These are phyloP conservation scores for Fusarium chlamydosporum DNA, from an alignment of 2,329 filamentous ascomycete species.

Conservation along the genomic window DNA sequence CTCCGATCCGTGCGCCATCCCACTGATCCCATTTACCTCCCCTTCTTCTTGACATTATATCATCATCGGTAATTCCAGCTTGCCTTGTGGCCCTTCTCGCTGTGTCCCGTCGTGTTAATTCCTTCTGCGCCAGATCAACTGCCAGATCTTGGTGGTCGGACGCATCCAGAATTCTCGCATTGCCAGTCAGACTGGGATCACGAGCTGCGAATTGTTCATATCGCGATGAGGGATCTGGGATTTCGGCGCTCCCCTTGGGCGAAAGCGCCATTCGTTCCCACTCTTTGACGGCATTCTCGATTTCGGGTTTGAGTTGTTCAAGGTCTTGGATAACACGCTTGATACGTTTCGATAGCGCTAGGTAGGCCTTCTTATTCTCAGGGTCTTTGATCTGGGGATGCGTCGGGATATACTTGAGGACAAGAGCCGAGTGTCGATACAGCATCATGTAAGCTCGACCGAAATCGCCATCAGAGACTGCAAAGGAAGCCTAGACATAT, in stretches of 20 bases:
- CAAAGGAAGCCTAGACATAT: constrained; percentile 78
- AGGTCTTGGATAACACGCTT: constrained; percentile 76
- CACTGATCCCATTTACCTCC: constrained; percentile 62
- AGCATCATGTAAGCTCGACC: constrained; percentile 91
- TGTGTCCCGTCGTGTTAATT: constrained; percentile 77
- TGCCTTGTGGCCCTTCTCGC: constrained; percentile 70
- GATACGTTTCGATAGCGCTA: constrained; percentile 64
- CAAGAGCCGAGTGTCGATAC: constrained; percentile 89
- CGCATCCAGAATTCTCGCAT: constrained; percentile 74
- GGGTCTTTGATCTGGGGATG: constrained; percentile 82
- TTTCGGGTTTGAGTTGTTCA: constrained; percentile 83
- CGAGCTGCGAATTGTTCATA: constrained; percentile 65
- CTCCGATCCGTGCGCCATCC: constrained; percentile 48
- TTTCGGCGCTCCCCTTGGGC: constrained; percentile 46
- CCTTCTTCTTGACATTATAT: constrained; percentile 68
- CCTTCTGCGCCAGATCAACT: constrained; percentile 79
- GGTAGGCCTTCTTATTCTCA: constrained; percentile 74
- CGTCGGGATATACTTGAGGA: constrained; percentile 78
- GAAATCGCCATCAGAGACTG: constrained; percentile 86
- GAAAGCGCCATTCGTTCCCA: constrained; percentile 71
- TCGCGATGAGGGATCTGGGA: constrained; percentile 47
- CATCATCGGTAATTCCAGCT: constrained; percentile 69
- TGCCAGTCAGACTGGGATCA: constrained; percentile 73
- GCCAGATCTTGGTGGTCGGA: constrained; percentile 81
- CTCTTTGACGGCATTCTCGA: constrained; percentile 77